Conservation (phyloP, 768 basidiomycete species). For the Agaricus sinodeliciosus region DNA sequence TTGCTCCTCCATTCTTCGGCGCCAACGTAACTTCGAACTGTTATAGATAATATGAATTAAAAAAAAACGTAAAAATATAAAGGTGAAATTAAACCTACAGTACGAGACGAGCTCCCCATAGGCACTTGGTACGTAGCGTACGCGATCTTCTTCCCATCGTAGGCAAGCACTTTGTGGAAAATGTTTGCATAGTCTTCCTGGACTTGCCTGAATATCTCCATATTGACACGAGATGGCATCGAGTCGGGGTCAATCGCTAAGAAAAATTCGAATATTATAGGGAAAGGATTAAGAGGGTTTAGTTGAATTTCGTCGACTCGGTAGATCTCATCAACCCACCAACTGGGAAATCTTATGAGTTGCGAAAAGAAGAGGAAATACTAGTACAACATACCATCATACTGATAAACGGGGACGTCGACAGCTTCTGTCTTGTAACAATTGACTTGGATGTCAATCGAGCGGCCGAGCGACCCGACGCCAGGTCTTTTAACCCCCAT, state of each 20-base stretch:
- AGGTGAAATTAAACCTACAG: conserved; percentile 27
- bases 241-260: conserved; percentile 62
- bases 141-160: conserved; percentile 73
- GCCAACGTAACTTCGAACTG: conserved; percentile 60
- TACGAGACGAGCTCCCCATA: conserved; percentile 45
- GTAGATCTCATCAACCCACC: not conserved
- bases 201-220: conserved; percentile 58
- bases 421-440: conserved; percentile 57
- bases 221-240: conserved; percentile 57
- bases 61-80: not conserved
- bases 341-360: not conserved
- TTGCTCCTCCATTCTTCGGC: conserved; percentile 27
- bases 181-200: conserved; percentile 54
- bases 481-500: conserved; percentile 28
- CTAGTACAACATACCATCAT: conserved; percentile 54
- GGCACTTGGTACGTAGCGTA: conserved; percentile 55
- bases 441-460: conserved; percentile 34
- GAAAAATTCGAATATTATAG: not conserved
- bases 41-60: conserved; percentile 1
- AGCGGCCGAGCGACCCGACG: conserved; percentile 24
- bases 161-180: conserved; percentile 67
- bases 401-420: conserved; percentile 58
- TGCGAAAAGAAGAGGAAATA: too few species aligned
- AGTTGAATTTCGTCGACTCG: too few species aligned
- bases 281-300: too few species aligned